These are phyloP conservation scores for Sarocladium kiliense DNA, from an alignment of 2,329 filamentous ascomycete species.

Conservation along the genomic window DNA sequence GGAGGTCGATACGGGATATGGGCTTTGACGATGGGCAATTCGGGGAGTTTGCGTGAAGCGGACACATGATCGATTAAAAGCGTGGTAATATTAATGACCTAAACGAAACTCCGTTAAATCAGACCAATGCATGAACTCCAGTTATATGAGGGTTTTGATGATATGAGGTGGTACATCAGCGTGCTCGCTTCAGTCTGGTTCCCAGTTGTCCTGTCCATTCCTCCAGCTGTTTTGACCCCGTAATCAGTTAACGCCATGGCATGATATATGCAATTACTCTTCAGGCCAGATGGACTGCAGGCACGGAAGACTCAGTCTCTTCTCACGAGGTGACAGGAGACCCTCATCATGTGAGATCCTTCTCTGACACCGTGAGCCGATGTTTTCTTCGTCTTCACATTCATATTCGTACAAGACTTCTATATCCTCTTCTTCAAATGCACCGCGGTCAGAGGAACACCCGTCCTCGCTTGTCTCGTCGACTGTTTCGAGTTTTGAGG, in stretches of 20 bases:
- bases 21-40: slow-evolving; percentile 87
- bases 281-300: slow-evolving; percentile 14
- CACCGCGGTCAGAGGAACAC: not conserved
- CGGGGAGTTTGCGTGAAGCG: slow-evolving; percentile 65
- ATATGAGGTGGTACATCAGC: too few species aligned
- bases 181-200: not conserved
- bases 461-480: slow-evolving; percentile 18
- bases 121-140: too few species aligned
- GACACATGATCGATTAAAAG: slow-evolving; percentile 8
- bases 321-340: slow-evolving; percentile 12
- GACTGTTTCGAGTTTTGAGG: slow-evolving; percentile 19
- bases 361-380: not conserved
- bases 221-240: too few species aligned
- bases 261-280: too few species aligned
- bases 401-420: not conserved
- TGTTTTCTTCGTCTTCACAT: slow-evolving; percentile 1
- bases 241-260: too few species aligned
- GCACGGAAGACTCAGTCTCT: slow-evolving; percentile 24
- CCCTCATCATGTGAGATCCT: not conserved
- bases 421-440: slow-evolving; percentile 2
- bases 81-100: not conserved
- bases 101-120: not conserved
- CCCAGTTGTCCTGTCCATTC: not conserved
- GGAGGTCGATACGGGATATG: slow-evolving; percentile 56
- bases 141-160: too few species aligned